A percentile compares a stretch with the other conserved stretches of the same genome.
These are phyloP conservation scores for Tagetes patula DNA, from an alignment of 129 eudicot species.

Conservation along the genomic window DNA sequence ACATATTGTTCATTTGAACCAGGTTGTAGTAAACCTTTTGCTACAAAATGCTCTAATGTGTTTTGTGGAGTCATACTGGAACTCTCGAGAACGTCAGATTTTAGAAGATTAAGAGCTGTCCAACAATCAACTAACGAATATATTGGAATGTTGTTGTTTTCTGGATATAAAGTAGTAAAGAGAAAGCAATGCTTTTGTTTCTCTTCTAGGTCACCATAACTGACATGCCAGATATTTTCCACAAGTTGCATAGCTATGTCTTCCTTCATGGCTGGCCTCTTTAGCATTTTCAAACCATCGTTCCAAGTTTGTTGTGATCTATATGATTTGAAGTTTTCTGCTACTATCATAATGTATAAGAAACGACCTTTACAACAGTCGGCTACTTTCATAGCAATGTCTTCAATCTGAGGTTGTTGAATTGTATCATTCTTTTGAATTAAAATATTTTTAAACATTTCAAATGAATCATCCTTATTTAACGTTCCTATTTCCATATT, in stretches of 20 bases:
- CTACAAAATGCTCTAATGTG: not conserved
- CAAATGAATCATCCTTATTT: not conserved
- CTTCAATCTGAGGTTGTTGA: not conserved
- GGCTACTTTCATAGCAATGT: not conserved
- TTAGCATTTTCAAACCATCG: not conserved
- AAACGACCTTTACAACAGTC: not conserved
- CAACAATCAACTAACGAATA: constrained; percentile 10
- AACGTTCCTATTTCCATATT: not conserved
- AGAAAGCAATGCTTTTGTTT: constrained; percentile 18
- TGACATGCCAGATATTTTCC: not conserved
- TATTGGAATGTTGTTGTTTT: constrained; percentile 2
- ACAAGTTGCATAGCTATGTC: not conserved
- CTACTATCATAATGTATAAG: not conserved
- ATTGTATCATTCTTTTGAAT: not conserved
- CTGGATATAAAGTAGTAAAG: constrained; percentile 1
- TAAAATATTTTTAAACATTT: not conserved
- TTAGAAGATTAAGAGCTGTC: not conserved
- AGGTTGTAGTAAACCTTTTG: not conserved
- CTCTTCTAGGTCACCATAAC: not conserved
- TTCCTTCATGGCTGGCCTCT: not conserved
- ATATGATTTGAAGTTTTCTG: not conserved
- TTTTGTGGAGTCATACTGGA: not conserved
- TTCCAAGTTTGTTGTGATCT: not conserved
- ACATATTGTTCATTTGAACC: not conserved
- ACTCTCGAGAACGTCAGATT: not conserved